Evolutionary conservation across 345 rosid species (phyloP), one percentile per base, ranked within the genome.

Genomic region (Populus euphratica): DNA sequence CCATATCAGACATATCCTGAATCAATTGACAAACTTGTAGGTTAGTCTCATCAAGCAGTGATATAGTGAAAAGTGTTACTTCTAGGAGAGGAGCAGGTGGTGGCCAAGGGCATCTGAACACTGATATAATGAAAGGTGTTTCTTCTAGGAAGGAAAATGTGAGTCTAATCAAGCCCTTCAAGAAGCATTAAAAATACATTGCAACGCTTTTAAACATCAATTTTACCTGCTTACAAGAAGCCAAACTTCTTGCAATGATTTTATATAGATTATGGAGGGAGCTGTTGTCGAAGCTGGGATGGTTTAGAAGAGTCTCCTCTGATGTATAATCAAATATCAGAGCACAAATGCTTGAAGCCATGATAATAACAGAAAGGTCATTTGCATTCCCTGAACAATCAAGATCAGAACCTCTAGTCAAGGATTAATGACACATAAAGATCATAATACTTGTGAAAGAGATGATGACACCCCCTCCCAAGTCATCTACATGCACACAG

Each of bases 261-360:
- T 33, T 71, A 35, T 85, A 87, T 13, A 96, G 81, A 56, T 77
- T 81, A 66, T 72, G 71, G 29, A 90, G 80, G 33, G 87, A 81
- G 79, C 81, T 79, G 33, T 21, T 33, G 61, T 77, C 79, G 70
- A 91, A 88, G 76, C 73, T 73, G 13, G 86, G 85, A 85, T 84
- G 89, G 75, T 82, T 82, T n/a, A 84, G 82, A 73, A 93, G 91
- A 80, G 89, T 88, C 72, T 85, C 91, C 81, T 93, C 96, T 56
- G 99, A 93, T 69, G 90, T 89, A 50, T 73, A 78, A 76, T 90
- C 98, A 59, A 93, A 80, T 73, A 91, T 79, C 81, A 95, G 78
- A 7, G 92, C 78, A 84, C 93, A 88, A 73, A 96, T 86, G 84
- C 93, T 91, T 69, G 94, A 86, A 78, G 93, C 94, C 99, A 93